Evolutionary conservation across 768 basidiomycete genomes (phyloP), one percentile per base, ranked within the genome.

Genomic region (Mycena vulgaris): DNA sequence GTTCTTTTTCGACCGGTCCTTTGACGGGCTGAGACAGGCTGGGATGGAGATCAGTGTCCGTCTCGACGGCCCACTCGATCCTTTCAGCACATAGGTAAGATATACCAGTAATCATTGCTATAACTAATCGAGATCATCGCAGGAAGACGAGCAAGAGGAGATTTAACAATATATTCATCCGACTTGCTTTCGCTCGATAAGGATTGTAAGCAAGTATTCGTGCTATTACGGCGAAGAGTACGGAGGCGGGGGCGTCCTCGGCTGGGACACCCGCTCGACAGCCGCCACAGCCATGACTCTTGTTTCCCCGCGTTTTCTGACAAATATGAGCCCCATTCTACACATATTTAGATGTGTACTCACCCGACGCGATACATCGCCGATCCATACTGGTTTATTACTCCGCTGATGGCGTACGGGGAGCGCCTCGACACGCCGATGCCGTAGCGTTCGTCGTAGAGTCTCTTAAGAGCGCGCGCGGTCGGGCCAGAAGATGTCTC

Each of bases 361-460:
- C 69, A 94, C 93, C 93, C 90, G 51, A 96, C 87, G 56, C 94
- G 91, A 81, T 85, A 95, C 85, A 93, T 89, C 77, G 87, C 85
- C 75, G 89, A 90, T 61, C 94, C 94, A 80, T 93, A 90, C 77
- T 94, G 93, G 77, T 93, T 95, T 53, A 92, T 87, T 74, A 93
- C 90, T 10, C 90, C 90, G n/a, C 93, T 95, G 74, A 94, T 93
- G 45, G 90, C 90, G 77, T 91, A 95, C 3, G 94, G 94, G 16
- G 93, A 95, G 33, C 92, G 89, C 14, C 90, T 84, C 68, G 89
- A 84, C 75, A 87, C 86, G 19, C 89, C 87, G 33, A 95, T 92
- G 16, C 93, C 91, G 39, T 89, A 79, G 48, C 86, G 81, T 57
- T 90, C 87, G 78, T 96, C 95, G 75, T 92, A 93, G 31, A 88